phyloP scores from a whole-genome alignment of 768 basidiomycete species.

The Serendipita vermifera region DNA sequence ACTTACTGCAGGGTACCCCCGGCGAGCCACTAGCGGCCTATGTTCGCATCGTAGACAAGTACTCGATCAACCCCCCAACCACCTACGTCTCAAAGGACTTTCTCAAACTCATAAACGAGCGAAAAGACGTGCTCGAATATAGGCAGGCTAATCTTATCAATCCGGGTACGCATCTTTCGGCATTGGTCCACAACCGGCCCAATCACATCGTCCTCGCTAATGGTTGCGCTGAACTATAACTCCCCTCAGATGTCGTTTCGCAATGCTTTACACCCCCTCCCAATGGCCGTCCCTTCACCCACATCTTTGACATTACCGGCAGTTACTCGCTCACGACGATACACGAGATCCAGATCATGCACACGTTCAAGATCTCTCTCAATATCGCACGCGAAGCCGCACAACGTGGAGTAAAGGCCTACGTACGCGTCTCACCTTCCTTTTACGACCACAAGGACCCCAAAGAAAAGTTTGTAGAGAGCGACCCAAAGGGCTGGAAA shows the following conservation, averaged over 20 bases:
- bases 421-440: background rate
- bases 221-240: too few relatives aligned
- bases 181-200: background rate
- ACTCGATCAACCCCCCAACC: background rate
- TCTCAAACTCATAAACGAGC: background rate
- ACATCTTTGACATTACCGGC: background rate
- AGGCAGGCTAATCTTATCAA: slow-evolving; percentile 20
- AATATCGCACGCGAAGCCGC: background rate
- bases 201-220: too few relatives aligned
- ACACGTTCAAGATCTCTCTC: background rate
- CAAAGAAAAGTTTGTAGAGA: background rate
- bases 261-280: background rate
- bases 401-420: background rate
- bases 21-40: slow-evolving; percentile 28
- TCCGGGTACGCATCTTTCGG: slow-evolving; percentile 31
- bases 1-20: slow-evolving; percentile 52
- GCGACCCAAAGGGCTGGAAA: background rate
- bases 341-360: background rate
- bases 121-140: background rate
- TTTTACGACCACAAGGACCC: background rate
- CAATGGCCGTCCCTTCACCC: background rate
- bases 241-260: background rate
- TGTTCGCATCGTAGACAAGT: background rate
- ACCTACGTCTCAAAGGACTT: background rate
- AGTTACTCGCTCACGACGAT: background rate